A percentile compares a stretch with the other conserved stretches of the same genome.
Evolutionary conservation across 352 stramenopile species (phyloP).

Genomic region (Pythium insidiosum): DNA sequence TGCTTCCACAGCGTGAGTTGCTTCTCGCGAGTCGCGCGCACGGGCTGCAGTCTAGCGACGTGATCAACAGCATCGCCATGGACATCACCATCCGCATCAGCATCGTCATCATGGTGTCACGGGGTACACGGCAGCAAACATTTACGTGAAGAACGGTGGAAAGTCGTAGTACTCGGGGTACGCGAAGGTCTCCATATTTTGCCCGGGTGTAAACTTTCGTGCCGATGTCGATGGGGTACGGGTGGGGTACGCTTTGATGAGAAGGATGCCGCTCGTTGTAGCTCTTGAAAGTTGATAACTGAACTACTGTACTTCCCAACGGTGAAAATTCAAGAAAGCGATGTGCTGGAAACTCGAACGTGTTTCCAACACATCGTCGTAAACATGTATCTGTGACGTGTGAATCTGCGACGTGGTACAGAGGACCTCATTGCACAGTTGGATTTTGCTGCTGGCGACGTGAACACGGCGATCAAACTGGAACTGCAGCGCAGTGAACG

Average conservation of each 20-base stretch:
- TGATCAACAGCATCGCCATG: neutral
- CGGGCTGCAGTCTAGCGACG: slow-evolving; percentile 51
- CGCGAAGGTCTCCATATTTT: slow-evolving; percentile 62
- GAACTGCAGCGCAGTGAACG: too few species aligned
- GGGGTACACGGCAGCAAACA: neutral
- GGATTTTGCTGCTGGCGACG: too few species aligned
- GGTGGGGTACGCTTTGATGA: neutral
- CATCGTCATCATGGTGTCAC: slow-evolving; percentile 2
- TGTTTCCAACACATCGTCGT: slow-evolving; percentile 4
- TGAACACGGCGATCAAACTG: too few species aligned
- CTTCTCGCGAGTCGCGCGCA: slow-evolving; percentile 79
- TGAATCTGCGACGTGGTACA: slow-evolving; percentile 7
- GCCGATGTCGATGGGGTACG: too few species aligned
- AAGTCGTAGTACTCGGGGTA: slow-evolving; percentile 87
- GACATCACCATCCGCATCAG: slow-evolving; percentile 3
- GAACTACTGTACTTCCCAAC: too few species aligned
- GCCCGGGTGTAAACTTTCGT: slow-evolving; percentile 8
- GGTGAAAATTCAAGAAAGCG: neutral
- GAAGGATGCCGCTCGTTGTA: neutral
- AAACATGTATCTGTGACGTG: neutral
- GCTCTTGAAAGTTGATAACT: slow-evolving; percentile 2
- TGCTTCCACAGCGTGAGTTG: slow-evolving; percentile 84
- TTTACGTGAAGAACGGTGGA: slow-evolving; percentile 79
- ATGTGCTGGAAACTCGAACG: neutral
- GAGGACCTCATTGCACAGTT: neutral